phyloP scores from a whole-genome alignment of 306 rosid species.

The Cercis canadensis region DNA sequence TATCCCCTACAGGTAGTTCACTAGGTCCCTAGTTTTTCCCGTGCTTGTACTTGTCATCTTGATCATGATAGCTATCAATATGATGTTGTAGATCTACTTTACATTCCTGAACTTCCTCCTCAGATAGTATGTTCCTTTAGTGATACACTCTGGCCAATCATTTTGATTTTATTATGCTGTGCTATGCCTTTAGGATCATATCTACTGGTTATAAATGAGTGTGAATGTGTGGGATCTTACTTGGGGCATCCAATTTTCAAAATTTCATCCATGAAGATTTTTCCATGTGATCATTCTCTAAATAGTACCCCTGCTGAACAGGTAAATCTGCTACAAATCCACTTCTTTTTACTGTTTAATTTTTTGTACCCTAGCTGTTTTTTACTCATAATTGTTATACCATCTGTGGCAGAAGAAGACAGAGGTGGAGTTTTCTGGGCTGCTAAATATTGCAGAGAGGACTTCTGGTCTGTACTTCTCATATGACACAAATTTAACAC shows the following conservation, averaged over 20 bases:
- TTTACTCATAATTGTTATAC: constrained; percentile 37
- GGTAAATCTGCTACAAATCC: constrained; percentile 48
- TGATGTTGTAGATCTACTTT: constrained; percentile 30
- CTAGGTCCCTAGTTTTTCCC: constrained; percentile 6
- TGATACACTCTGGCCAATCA: constrained; percentile 25
- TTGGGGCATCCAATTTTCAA: constrained; percentile 87
- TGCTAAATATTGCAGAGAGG: constrained; percentile 81
- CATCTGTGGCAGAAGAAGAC: constrained; percentile 73
- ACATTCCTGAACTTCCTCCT: constrained; percentile 22
- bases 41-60: constrained; percentile 29
- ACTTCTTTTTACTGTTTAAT: constrained; percentile 21
- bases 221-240: constrained; percentile 77
- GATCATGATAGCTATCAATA: constrained; percentile 12
- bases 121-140: constrained; percentile 18
- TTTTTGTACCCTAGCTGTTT: constrained; percentile 35
- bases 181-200: constrained; percentile 67
- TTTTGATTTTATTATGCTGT: constrained; percentile 41
- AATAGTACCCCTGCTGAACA: constrained; percentile 69
- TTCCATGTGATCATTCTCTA: constrained; percentile 84
- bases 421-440: constrained; percentile 77
- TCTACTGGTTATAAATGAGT: constrained; percentile 74
- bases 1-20: constrained; percentile 24
- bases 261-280: constrained; percentile 71
- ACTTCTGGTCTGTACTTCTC: constrained; percentile 91
- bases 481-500: constrained; percentile 82